phyloP scores from a whole-genome alignment of 208 protist species.

The Trypanosoma congolense region DNA sequence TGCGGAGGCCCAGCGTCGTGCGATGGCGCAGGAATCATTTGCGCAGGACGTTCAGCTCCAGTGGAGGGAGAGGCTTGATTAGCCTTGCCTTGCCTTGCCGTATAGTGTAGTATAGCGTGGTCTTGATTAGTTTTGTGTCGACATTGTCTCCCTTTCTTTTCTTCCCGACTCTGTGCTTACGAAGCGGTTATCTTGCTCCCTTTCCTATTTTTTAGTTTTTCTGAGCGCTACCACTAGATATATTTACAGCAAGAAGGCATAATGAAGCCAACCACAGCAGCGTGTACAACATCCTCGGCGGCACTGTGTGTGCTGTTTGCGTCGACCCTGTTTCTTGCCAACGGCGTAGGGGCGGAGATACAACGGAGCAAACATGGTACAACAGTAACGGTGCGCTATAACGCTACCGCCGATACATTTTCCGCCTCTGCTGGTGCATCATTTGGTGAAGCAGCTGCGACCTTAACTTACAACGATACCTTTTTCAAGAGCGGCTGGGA shows the following conservation, averaged over 20 bases:
- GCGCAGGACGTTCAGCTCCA: slow-evolving; percentile 64
- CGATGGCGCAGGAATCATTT: slow-evolving; percentile 32
- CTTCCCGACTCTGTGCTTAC: too few relatives aligned
- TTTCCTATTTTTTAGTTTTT: slow-evolving; percentile 14
- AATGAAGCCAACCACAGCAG: neutral
- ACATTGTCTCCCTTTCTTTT: slow-evolving; percentile 15
- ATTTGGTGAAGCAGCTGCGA: slow-evolving; percentile 18
- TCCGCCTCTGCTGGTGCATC: neutral
- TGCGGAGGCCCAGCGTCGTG: slow-evolving; percentile 11
- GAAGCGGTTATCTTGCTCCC: slow-evolving; percentile 4
- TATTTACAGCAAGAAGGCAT: neutral
- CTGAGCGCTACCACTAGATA: neutral
- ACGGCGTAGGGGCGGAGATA: slow-evolving; percentile 5
- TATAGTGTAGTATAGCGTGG: neutral
- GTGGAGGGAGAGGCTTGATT: slow-evolving; percentile 59
- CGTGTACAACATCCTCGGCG: neutral
- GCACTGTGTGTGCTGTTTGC: slow-evolving; percentile 1
- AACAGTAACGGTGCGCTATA: slow-evolving; percentile 15
- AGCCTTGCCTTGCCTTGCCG: too few relatives aligned
- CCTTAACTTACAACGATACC: slow-evolving; percentile 16
- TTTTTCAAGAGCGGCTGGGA: slow-evolving; percentile 25
- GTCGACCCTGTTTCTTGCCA: neutral
- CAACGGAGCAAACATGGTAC: neutral
- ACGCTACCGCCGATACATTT: slow-evolving; percentile 7
- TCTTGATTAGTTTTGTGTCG: slow-evolving; percentile 5